Percentiles rank a stretch among this genome's conserved stretches.
These are phyloP conservation scores for Candida argentea DNA, from an alignment of 805 yeast species.

Conservation along the genomic window DNA sequence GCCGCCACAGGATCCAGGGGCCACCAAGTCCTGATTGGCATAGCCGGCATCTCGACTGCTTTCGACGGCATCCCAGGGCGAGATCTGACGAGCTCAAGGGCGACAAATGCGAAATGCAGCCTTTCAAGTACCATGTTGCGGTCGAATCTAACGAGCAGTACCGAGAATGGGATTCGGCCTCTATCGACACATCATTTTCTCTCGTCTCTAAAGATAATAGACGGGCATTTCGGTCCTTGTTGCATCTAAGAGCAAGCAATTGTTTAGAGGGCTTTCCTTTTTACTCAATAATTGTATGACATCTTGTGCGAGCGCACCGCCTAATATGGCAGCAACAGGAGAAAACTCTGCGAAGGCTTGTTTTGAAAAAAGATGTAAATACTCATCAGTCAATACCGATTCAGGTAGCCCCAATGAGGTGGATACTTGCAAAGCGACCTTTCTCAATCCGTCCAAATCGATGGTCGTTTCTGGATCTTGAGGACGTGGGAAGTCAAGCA, in stretches of 20 bases:
- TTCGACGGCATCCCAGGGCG: too few relatives aligned
- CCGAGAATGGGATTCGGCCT: too few relatives aligned
- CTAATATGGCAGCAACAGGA: constrained; percentile 79
- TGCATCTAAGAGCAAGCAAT: constrained; percentile 71
- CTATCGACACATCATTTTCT: too few relatives aligned
- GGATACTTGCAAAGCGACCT: constrained; percentile 20
- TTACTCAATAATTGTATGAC: constrained; percentile 72
- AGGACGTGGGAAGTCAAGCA: constrained; percentile 34
- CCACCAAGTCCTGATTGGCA: too few relatives aligned
- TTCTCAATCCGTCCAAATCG: constrained; percentile 19
- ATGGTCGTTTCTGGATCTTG: constrained; percentile 12
- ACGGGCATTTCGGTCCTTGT: constrained; percentile 66
- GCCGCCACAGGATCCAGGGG: too few relatives aligned
- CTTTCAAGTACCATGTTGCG: too few relatives aligned
- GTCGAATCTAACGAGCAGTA: too few relatives aligned
- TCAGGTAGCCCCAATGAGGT: constrained; percentile 29
- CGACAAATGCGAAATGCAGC: too few relatives aligned
- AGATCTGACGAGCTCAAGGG: too few relatives aligned
- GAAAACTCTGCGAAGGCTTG: constrained; percentile 60
- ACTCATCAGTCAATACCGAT: constrained; percentile 32
- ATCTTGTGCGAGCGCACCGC: constrained; percentile 88
- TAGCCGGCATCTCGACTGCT: too few relatives aligned
- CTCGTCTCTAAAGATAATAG: constrained; percentile 18
- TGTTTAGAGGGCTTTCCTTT: constrained; percentile 74
- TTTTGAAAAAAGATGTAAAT: constrained; percentile 28